Evolutionary conservation across 129 eudicot species (phyloP).

Genomic region (Helichrysum umbraculigerum): DNA sequence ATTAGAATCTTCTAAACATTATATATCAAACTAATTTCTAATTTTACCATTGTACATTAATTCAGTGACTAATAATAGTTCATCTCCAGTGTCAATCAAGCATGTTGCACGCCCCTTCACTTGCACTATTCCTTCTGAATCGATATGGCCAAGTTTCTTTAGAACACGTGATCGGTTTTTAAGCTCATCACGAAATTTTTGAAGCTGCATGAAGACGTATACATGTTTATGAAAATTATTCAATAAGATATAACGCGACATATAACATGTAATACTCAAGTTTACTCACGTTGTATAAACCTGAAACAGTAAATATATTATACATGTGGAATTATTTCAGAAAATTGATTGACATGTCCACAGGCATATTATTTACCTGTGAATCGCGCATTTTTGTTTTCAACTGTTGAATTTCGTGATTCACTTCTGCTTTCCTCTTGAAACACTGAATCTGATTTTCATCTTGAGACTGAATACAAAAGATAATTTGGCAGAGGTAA

Average conservation of each 20-base stretch:
- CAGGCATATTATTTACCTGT: slow-evolving; percentile 52
- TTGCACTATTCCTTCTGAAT: slow-evolving; percentile 88
- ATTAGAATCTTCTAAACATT: slow-evolving; percentile 22
- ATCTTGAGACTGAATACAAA: slow-evolving; percentile 77
- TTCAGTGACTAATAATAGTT: slow-evolving; percentile 96
- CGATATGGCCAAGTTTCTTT: slow-evolving; percentile 92
- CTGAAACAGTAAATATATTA: background rate
- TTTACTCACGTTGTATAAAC: background rate
- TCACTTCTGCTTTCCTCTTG: slow-evolving; percentile 94
- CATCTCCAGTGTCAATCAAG: slow-evolving; percentile 96
- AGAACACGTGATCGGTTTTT: slow-evolving; percentile 91
- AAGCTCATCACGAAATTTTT: slow-evolving; percentile 96
- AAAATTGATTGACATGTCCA: background rate
- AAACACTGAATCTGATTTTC: slow-evolving; percentile 73
- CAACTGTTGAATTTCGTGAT: slow-evolving; percentile 95
- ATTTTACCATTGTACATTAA: slow-evolving; percentile 88
- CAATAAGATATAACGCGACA: background rate
- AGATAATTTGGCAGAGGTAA: background rate
- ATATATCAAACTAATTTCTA: slow-evolving; percentile 5
- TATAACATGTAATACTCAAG: slow-evolving; percentile 2
- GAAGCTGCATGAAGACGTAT: slow-evolving; percentile 57
- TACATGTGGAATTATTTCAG: background rate
- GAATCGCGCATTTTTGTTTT: slow-evolving; percentile 96
- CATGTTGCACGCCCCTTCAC: slow-evolving; percentile 98
- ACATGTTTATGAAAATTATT: background rate